Conservation (phyloP, 805 yeast species). For the Candida silvatica region DNA sequence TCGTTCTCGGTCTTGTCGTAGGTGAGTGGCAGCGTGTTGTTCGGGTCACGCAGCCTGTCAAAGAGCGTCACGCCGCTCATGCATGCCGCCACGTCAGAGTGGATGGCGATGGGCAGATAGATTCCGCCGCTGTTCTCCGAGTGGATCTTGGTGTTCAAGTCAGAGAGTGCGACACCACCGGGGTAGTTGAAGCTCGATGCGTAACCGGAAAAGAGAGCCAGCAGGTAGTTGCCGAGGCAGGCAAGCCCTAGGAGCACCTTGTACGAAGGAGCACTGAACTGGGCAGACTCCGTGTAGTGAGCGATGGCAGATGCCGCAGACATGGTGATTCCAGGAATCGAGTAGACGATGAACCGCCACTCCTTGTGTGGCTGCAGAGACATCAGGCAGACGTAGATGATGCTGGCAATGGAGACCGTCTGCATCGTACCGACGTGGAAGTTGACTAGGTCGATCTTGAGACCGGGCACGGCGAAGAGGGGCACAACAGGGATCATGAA, state of each 20-base stretch:
- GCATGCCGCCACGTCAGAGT: conserved; percentile 72
- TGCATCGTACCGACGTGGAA: conserved; percentile 27
- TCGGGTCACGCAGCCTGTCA: conserved; percentile 43
- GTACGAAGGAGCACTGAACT: not conserved
- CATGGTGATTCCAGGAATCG: conserved; percentile 59
- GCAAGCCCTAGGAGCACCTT: not conserved
- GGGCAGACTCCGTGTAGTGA: conserved; percentile 9
- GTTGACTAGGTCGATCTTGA: conserved; percentile 14
- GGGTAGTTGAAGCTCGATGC: conserved; percentile 77
- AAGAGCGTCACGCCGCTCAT: conserved; percentile 84
- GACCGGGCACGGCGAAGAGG: conserved; percentile 27
- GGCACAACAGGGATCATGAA: conserved; percentile 39
- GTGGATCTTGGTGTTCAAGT: conserved; percentile 32
- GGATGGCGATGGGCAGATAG: conserved; percentile 34
- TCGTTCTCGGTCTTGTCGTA: conserved; percentile 75
- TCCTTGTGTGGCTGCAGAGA: conserved; percentile 89
- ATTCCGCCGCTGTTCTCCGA: conserved; percentile 1
- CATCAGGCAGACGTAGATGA: conserved; percentile 50
- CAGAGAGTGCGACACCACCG: conserved; percentile 68
- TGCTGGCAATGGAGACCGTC: conserved; percentile 40
- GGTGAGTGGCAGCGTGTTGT: conserved; percentile 17
- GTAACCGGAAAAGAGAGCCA: conserved; percentile 43
- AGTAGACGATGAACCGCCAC: conserved; percentile 82
- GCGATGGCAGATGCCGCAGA: conserved; percentile 40
- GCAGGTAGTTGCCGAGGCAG: conserved; percentile 1